Evolutionary conservation across 75 land plant species (phyloP).

Genomic region (Larix kaempferi): DNA sequence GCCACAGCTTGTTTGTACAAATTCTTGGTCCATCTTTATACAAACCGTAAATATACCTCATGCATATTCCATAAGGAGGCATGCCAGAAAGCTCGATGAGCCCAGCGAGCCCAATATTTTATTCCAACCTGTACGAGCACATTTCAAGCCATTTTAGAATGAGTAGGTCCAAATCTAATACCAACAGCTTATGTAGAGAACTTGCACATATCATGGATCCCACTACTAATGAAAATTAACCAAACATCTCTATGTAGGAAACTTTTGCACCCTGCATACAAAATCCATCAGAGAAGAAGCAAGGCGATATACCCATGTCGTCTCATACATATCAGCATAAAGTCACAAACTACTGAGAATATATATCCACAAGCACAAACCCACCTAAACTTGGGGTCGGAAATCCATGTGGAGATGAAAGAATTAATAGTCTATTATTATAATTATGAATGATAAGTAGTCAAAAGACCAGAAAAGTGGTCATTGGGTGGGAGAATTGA

Average conservation of each 20-base stretch:
- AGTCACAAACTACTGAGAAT: too few relatives aligned
- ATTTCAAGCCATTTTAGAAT: not conserved
- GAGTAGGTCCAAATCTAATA: not conserved
- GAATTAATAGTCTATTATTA: too few relatives aligned
- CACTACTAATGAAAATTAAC: constrained; percentile 18
- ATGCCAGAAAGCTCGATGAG: constrained; percentile 86
- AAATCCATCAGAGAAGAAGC: too few relatives aligned
- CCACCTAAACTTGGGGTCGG: too few relatives aligned
- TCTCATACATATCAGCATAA: too few relatives aligned
- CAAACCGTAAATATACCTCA: constrained; percentile 41
- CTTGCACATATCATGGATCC: constrained; percentile 20
- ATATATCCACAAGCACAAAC: too few relatives aligned
- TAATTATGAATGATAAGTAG: too few relatives aligned
- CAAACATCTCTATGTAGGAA: constrained; percentile 17
- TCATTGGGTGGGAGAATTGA: too few relatives aligned
- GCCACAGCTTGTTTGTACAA: not conserved
- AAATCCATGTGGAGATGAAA: too few relatives aligned
- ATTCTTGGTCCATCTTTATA: not conserved
- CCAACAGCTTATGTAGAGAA: not conserved
- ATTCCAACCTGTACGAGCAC: constrained; percentile 69
- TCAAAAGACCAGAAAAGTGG: too few relatives aligned
- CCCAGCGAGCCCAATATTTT: constrained; percentile 98
- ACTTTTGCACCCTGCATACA: constrained; percentile 13
- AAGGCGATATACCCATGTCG: too few relatives aligned
- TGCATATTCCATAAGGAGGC: constrained; percentile 91